A percentile compares a stretch with the other conserved stretches of the same genome.
Conservation (phyloP, 176 grass and related monocot species). For the Secale cereale region DNA sequence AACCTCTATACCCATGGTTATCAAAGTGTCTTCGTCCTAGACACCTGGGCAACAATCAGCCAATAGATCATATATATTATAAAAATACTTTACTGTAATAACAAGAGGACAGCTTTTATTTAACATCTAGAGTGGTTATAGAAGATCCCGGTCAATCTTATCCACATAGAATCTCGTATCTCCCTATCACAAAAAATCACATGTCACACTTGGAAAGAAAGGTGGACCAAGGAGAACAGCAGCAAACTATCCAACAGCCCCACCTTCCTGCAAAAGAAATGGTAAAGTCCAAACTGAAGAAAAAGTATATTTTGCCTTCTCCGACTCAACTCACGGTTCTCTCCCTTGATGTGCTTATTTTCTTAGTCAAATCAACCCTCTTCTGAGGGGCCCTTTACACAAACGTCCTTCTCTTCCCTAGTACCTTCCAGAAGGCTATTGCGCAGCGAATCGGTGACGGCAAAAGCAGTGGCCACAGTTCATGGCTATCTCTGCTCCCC, state of each 20-base stretch:
- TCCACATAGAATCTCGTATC: not conserved
- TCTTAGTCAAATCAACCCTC: not conserved
- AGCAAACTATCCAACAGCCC: not conserved
- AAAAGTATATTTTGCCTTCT: not conserved
- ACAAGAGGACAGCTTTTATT: not conserved
- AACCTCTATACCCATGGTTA: not conserved
- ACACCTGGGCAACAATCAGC: conserved; percentile 4
- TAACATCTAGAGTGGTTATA: not conserved
- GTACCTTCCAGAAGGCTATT: not conserved
- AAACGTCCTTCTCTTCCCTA: not conserved
- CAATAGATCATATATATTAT: not conserved
- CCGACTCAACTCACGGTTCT: not conserved
- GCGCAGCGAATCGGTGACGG: not conserved
- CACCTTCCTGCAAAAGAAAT: not conserved
- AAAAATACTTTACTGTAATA: not conserved
- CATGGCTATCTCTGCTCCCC: not conserved
- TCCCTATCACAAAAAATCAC: not conserved
- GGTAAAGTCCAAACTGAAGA: not conserved
- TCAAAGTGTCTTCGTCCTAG: not conserved
- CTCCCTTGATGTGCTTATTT: not conserved
- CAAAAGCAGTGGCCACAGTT: not conserved
- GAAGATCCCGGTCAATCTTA: not conserved
- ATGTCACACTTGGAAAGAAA: not conserved
- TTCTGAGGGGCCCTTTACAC: not conserved
- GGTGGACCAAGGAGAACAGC: not conserved